Percentiles rank a stretch among this genome's conserved stretches.
Conservation (phyloP, 108 stramenopile species). For the Pseudonitzschia multiseries region DNA sequence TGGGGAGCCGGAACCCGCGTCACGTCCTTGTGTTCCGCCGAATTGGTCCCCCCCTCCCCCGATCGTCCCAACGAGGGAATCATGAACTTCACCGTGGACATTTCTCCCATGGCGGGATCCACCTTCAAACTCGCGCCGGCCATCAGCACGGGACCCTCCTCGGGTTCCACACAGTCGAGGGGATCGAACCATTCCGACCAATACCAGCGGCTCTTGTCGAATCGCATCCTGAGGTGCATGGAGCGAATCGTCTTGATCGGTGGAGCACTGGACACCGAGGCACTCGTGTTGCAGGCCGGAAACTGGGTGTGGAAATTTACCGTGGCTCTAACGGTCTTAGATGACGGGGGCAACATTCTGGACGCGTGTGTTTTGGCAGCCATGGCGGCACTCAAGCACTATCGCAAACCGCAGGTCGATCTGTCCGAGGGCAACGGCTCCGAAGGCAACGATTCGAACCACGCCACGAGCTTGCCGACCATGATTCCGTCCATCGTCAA, state of each 20-base stretch:
- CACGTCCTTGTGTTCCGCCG: slow-evolving; percentile 49
- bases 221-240: slow-evolving; percentile 69
- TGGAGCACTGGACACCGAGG: slow-evolving; percentile 89
- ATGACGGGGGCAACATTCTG: slow-evolving; percentile 79
- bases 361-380: slow-evolving; percentile 89
- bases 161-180: slow-evolving; percentile 29
- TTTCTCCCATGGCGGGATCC: slow-evolving; percentile 83
- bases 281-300: slow-evolving; percentile 80
- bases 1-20: slow-evolving; percentile 69
- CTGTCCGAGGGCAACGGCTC: slow-evolving; percentile 31
- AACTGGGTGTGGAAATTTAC: slow-evolving; percentile 88
- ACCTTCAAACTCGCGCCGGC: slow-evolving; percentile 62
- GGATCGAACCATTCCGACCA: slow-evolving; percentile 40
- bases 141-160: slow-evolving; percentile 50
- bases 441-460: background rate
- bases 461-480: slow-evolving; percentile 30
- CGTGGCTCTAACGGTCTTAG: slow-evolving; percentile 73
- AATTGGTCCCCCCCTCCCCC: slow-evolving; percentile 72
- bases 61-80: slow-evolving; percentile 90
- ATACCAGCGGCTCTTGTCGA: slow-evolving; percentile 51
- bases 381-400: slow-evolving; percentile 90
- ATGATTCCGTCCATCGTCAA: slow-evolving; percentile 77
- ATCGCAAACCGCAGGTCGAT: slow-evolving; percentile 77
- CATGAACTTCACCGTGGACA: slow-evolving; percentile 79
- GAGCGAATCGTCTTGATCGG: slow-evolving; percentile 74